These are phyloP conservation scores for Globisporangium orthogonon DNA, from an alignment of 352 stramenopile genomes.

Conservation along the genomic window DNA sequence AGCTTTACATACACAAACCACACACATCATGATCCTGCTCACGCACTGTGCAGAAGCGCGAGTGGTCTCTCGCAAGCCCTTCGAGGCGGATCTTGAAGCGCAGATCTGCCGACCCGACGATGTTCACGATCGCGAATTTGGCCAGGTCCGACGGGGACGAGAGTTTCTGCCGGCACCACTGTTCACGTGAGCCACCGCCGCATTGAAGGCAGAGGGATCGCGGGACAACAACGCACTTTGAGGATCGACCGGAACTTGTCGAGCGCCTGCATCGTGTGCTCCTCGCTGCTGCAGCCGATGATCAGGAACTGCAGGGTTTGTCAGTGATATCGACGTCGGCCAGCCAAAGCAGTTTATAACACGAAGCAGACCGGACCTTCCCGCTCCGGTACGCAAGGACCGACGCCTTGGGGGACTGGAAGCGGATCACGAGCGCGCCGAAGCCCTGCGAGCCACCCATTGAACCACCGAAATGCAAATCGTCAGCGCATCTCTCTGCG, in stretches of 20 bases:
- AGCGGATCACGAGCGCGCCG: slow-evolving; percentile 58
- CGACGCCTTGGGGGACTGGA: slow-evolving; percentile 44
- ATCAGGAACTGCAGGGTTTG: slow-evolving; percentile 45
- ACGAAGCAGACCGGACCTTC: slow-evolving; percentile 27
- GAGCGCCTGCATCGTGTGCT: slow-evolving; percentile 31
- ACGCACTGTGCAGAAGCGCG: slow-evolving; percentile 63
- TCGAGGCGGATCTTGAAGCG: slow-evolving; percentile 76
- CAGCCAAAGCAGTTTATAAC: neutral
- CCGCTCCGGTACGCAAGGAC: slow-evolving; percentile 59
- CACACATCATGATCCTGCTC: neutral
- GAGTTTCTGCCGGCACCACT: slow-evolving; percentile 37
- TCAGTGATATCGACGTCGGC: no score
- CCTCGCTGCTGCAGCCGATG: slow-evolving; percentile 34
- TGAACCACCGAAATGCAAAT: neutral
- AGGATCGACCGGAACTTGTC: slow-evolving; percentile 58
- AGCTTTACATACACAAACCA: neutral
- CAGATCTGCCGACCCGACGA: slow-evolving; percentile 91
- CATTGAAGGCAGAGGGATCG: neutral
- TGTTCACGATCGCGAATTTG: slow-evolving; percentile 70
- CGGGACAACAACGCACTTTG: slow-evolving; percentile 19
- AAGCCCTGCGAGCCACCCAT: slow-evolving; percentile 32
- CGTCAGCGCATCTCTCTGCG: neutral
- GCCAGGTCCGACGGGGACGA: slow-evolving; percentile 33
- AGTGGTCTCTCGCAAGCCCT: slow-evolving; percentile 50
- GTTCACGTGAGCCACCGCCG: neutral